Percentiles rank a stretch among this genome's conserved stretches.
phyloP scores from a whole-genome alignment of 2,329 filamentous ascomycete genomes.

The Fusarium sp. region DNA sequence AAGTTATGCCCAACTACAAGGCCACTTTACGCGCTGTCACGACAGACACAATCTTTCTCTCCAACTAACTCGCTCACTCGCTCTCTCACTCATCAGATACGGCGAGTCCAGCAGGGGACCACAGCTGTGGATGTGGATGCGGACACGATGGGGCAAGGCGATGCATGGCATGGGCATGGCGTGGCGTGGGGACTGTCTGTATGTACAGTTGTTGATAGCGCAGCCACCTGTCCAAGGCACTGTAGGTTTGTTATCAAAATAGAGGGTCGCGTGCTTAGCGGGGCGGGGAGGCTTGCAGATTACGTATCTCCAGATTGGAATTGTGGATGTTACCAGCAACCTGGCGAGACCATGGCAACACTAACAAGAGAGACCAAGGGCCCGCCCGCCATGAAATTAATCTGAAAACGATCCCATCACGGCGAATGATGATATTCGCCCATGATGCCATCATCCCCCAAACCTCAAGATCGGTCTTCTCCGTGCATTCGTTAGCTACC shows the following conservation, averaged over 20 bases:
- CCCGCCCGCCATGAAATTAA: constrained; percentile 15
- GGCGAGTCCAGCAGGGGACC: constrained; percentile 1
- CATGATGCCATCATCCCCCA: neutral
- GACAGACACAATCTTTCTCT: neutral
- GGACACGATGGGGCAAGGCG: neutral
- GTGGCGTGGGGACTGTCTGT: neutral
- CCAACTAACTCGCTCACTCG: no score
- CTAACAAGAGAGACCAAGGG: constrained; percentile 7
- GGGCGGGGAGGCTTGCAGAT: constrained; percentile 31
- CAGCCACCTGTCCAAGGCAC: neutral
- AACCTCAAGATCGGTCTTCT: constrained; percentile 1
- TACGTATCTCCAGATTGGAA: constrained; percentile 30
- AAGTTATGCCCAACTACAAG: neutral
- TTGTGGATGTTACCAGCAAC: constrained; percentile 37
- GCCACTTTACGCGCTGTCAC: constrained; percentile 12
- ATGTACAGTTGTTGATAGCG: neutral
- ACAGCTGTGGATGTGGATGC: neutral
- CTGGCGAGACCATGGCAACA: constrained; percentile 18
- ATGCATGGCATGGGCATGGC: neutral
- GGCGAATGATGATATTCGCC: neutral
- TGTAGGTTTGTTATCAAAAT: constrained; percentile 41
- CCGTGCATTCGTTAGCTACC: constrained; percentile 20
- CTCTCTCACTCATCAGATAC: neutral
- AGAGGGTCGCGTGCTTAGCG: constrained; percentile 44
- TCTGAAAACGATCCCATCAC: constrained; percentile 4